Evolutionary conservation across 148 eudicot species (phyloP), one percentile per base, ranked within the genome.

Genomic region (Pouteria glomerata): DNA sequence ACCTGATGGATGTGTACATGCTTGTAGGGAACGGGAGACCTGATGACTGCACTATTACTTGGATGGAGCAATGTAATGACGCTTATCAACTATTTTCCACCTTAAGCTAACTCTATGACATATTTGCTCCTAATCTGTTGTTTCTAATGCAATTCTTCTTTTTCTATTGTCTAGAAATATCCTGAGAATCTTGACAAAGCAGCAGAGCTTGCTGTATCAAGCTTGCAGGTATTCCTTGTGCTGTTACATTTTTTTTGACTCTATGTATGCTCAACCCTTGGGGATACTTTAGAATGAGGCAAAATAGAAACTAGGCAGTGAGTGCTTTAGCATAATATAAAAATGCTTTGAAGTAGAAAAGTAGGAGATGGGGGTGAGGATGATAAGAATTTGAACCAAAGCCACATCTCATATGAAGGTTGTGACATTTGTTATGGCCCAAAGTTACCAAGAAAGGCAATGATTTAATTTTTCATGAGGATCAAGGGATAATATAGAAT

Each of bases 1-100:
- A 51, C 30, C 42, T 21, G 29, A 21, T 10, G 65, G 42, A 33
- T 34, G 45, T 29, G 5, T 69, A 6, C 53, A 23, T 77, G 65
- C 68, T 67, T 80, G 81, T 78, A 93, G 98, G 98, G 98, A 76
- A 93, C 98, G 8, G 98, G 98, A 80, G 98, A 93, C 75, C 82
- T 93, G 18, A 89, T 66, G 68, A 90, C 98, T 63, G 98, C 98
- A 18, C 81, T 93, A 53, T 81, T 93, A 76, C 97, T 93, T 53
- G 98, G 98, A 65, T 93, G 98, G 98, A 93, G 95, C 85, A 93
- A 93, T 85, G 98, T 93, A 89, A 87, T 57, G 27, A 59, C 70
- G 57, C n/a, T n/a, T n/a, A n/a, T 63, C 56, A 47, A 63, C 63
- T 52, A 24, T 63, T 66, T 47, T 16, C 51, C 41, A 33, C 37